Evolutionary conservation across 2,329 filamentous ascomycete species (phyloP), one percentile per base, ranked within the genome.

Genomic region (Ambrosiella beaveri): DNA sequence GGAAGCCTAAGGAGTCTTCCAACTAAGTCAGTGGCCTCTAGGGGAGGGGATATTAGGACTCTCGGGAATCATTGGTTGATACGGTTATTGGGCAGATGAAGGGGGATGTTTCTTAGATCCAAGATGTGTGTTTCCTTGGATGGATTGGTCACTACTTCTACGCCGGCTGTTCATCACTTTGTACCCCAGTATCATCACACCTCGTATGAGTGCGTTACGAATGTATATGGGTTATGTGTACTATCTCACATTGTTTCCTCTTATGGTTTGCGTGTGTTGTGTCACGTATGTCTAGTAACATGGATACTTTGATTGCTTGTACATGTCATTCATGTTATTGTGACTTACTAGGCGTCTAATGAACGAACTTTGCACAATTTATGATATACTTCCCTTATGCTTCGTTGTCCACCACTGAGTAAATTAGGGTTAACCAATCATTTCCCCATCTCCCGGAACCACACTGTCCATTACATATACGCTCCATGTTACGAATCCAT

Each of bases 1-100:
- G 85, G 85, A 87, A 85, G 69, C 73, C 75, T 8, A 75, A 76
- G 61, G 67, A 71, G 41, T 63, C 61, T 2, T 61, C 65, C 39
- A 37, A 56, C 38, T 61, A 59, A 57, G 45, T 36, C 15, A 41
- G 27, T 35, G 35, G 27, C 47, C 3, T 36, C 6, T n/a, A 19
- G 17, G 9, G 2, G 47, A 51, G 15, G 13, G 15, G 15, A 36
- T 7, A 17, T 47, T n/a, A 17, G 11, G 44, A 15, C 7, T n/a
- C 9, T 5, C n/a, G 11, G 11, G 44, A 8, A 7, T 51, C 35
- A 35, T n/a, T 51, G 19, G 47, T 17, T 51, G 44, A 15, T 8
- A 47, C n/a, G n/a, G 44, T 2, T n/a, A 41, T 41, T 11, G 40
- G 11, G n/a, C n/a, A 47, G 4, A n/a, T 17, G 7, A 15, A 8